Evolutionary conservation across 176 grass and related monocot species (phyloP).

Genomic region (Triticum turgidum): DNA sequence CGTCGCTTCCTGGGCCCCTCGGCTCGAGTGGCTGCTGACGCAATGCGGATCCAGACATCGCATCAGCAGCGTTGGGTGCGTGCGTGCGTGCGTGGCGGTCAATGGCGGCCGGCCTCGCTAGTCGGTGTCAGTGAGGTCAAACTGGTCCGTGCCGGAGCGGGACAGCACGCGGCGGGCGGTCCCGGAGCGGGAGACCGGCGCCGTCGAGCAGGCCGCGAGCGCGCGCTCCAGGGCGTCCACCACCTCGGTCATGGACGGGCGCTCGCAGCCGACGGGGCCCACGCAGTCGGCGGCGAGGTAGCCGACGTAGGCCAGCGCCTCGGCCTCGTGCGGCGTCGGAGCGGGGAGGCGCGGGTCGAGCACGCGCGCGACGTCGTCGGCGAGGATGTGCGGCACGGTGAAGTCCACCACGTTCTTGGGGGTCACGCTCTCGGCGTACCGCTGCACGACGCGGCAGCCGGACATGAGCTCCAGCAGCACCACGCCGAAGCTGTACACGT

Average conservation of each 20-base stretch:
- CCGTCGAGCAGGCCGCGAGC: conserved; percentile 32
- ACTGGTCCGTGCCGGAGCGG: conserved; percentile 47
- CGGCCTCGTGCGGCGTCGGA: conserved; percentile 50
- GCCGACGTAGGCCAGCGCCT: conserved; percentile 77
- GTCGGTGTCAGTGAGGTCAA: conserved; percentile 63
- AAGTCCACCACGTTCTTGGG: conserved; percentile 86
- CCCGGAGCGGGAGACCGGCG: conserved; percentile 19
- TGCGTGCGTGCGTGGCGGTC: not conserved
- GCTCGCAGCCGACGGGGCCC: conserved; percentile 51
- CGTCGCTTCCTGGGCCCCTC: not conserved
- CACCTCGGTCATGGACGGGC: conserved; percentile 88
- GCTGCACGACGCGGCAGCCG: conserved; percentile 69
- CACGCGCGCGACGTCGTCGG: conserved; percentile 59
- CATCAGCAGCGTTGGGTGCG: not conserved
- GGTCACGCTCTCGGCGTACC: conserved; percentile 80
- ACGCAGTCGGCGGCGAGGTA: conserved; percentile 88
- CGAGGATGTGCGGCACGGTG: conserved; percentile 69
- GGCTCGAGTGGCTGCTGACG: conserved; percentile 15
- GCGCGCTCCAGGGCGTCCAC: conserved; percentile 78
- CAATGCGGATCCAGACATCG: not conserved
- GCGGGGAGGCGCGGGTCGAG: conserved; percentile 64
- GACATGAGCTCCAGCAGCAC: conserved; percentile 74
- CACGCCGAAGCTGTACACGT: conserved; percentile 85
- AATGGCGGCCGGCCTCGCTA: conserved; percentile 5
- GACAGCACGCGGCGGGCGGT: conserved; percentile 33